Percentiles rank a stretch among this genome's conserved stretches.
Evolutionary conservation across 495 filamentous ascomycete species (phyloP).

Genomic region (Aspergillus wentii): DNA sequence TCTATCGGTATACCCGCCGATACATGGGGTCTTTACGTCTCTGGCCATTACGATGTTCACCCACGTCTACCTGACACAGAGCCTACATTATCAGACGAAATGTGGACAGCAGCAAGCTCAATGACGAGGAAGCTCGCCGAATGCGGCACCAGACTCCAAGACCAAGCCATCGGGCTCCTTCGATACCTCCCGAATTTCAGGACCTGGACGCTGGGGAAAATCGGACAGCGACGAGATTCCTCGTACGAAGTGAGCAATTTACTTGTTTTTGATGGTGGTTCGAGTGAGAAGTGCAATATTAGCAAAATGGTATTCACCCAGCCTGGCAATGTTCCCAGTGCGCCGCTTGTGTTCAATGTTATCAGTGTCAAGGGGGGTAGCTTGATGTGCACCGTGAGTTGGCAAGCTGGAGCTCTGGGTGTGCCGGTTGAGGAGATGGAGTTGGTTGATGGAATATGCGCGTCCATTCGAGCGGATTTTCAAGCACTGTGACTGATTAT

Average conservation of each 20-base stretch:
- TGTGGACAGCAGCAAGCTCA: conserved; percentile 13
- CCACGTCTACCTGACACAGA: conserved; percentile 1
- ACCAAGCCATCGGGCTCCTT: conserved; percentile 20
- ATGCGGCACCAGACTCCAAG: conserved; percentile 12
- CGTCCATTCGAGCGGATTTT: conserved; percentile 11
- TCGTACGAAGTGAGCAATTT: conserved; percentile 25
- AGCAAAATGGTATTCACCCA: conserved; percentile 25
- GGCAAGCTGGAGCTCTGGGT: conserved; percentile 20
- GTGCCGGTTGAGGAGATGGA: conserved; percentile 9
- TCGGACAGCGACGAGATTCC: conserved; percentile 16
- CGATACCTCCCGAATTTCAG: conserved; percentile 18
- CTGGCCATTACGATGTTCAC: conserved; percentile 11
- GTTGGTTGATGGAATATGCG: conserved; percentile 15
- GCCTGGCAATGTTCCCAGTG: conserved; percentile 19
- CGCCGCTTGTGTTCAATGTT: conserved; percentile 18
- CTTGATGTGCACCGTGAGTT: conserved; percentile 16
- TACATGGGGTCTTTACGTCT: conserved; percentile 17
- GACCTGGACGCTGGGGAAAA: conserved; percentile 15
- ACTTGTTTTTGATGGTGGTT: conserved; percentile 15
- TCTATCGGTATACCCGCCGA: conserved; percentile 12
- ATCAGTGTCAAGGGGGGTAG: conserved; percentile 20
- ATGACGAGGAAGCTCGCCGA: conserved; percentile 17
- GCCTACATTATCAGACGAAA: conserved; percentile 10
- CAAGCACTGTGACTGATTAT: no score
- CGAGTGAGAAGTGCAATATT: conserved; percentile 9